Evolutionary conservation across 2,329 filamentous ascomycete genomes (phyloP).

Genomic region (Aspergillus brunneoviolaceus): DNA sequence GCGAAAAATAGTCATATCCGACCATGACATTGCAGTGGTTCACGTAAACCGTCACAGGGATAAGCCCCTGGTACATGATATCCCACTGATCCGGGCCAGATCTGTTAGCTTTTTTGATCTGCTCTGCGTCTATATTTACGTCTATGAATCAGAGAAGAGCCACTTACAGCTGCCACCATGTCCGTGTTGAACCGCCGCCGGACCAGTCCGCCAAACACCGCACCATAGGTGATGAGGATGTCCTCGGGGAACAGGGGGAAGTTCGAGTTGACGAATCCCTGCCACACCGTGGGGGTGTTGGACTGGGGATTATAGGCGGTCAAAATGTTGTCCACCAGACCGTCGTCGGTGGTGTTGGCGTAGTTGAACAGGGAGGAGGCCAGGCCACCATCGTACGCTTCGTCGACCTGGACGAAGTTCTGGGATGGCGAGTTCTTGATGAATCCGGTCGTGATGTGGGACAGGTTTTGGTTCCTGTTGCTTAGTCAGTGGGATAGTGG

Average conservation of each 20-base stretch:
- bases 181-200: slow-evolving; percentile 13
- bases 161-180: slow-evolving; percentile 12
- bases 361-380: slow-evolving; percentile 40
- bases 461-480: slow-evolving; percentile 38
- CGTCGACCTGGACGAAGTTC: slow-evolving; percentile 31
- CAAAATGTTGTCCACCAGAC: slow-evolving; percentile 40
- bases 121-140: no score
- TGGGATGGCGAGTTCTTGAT: slow-evolving; percentile 37
- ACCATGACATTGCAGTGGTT: slow-evolving; percentile 35
- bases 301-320: slow-evolving; percentile 25
- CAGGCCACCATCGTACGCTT: slow-evolving; percentile 30
- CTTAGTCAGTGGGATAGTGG: no score
- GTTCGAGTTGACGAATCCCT: slow-evolving; percentile 40
- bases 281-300: slow-evolving; percentile 26
- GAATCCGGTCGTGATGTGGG: slow-evolving; percentile 40
- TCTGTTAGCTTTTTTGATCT: not conserved
- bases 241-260: slow-evolving; percentile 36
- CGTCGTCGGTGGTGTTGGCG: slow-evolving; percentile 34
- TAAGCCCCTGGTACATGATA: slow-evolving; percentile 34
- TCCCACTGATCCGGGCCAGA: slow-evolving; percentile 30
- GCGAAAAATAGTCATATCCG: slow-evolving; percentile 36
- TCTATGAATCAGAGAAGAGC: not conserved
- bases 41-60: slow-evolving; percentile 41
- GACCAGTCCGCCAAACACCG: slow-evolving; percentile 22
- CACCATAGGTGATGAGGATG: slow-evolving; percentile 26